Conservation (phyloP, 139 green algal species). For the Coelastrella sp. region DNA sequence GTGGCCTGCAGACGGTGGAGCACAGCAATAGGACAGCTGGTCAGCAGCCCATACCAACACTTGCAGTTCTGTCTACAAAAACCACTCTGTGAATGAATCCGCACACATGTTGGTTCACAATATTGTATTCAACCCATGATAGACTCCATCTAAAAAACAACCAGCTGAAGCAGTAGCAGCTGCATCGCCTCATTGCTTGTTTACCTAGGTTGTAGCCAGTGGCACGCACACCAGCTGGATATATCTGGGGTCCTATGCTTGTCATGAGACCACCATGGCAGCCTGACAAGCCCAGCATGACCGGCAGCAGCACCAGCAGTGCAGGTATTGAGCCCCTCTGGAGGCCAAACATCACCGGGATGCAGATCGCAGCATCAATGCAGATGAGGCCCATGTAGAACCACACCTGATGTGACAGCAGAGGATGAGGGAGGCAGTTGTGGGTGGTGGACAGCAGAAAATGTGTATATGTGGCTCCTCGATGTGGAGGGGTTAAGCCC, state of each 20-base stretch:
- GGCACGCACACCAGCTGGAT: slow-evolving; percentile 12
- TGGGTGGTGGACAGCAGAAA: too few relatives aligned
- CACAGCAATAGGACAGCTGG: too few relatives aligned
- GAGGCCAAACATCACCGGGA: not conserved
- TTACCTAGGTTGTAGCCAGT: slow-evolving; percentile 6
- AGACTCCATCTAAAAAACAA: not conserved
- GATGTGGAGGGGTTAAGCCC: too few relatives aligned
- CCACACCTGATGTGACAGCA: not conserved
- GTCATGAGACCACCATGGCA: slow-evolving; percentile 16
- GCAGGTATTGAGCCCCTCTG: not conserved
- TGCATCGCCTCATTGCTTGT: not conserved
- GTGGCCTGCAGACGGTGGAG: not conserved
- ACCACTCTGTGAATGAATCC: too few relatives aligned
- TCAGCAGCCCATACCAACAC: too few relatives aligned
- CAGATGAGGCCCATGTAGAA: not conserved
- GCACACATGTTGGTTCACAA: too few relatives aligned
- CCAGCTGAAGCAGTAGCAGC: not conserved
- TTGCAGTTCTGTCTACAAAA: too few relatives aligned
- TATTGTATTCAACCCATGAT: too few relatives aligned
- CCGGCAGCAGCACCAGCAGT: not conserved
- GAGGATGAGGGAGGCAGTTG: not conserved
- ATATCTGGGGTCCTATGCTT: slow-evolving; percentile 29
- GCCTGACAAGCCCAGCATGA: slow-evolving; percentile 14
- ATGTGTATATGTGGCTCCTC: too few relatives aligned
- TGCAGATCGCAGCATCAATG: not conserved